Evolutionary conservation across 768 basidiomycete species (phyloP), one percentile per base, ranked within the genome.

Genomic region (Hericium rajendrae): DNA sequence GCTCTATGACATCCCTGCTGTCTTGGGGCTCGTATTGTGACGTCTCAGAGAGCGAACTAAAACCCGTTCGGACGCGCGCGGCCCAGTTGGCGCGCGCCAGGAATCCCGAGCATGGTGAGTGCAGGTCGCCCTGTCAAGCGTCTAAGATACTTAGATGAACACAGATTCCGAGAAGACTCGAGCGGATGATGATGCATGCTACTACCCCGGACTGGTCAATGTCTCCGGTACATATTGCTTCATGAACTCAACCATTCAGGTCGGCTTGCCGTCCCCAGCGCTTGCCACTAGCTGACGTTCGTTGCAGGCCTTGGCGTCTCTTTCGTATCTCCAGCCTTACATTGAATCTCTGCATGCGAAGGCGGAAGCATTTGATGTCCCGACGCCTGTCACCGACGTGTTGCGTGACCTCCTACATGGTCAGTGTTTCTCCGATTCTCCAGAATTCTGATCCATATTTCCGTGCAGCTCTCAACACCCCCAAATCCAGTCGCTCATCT

Each of bases 221-320:
- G 86, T 94, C 39, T 94, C 93, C 9, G 94, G 94, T 11, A 95
- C 93, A 53, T 90, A 95, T 62, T 97, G 95, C 68, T 98, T 97
- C 75, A 90, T 97, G 85, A 95, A 98, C 69, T 94, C 95, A 12
- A 93, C 93, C 2, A 74, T 97, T 10, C 95, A 97, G 81, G 91
- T 81, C 18, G 16, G 57, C 49, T 49, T 49, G 13, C 51, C 46
- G 53, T 50, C 11, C 24, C 22, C 15, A 18, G 6, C 20, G 24
- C 15, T n/a, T 32, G 38, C 43, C 6, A 41, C 48, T 57, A 54
- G 53, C 32, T 46, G 37, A 38, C 50, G 49, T 53, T 65, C 59
- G 62, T 69, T 20, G n/a, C 62, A 94, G 92, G 91, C 94, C 40
- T 74, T 98, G 69, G 88, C 94, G 9, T 97, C 95, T 2, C 73